Evolutionary conservation across 2,329 filamentous ascomycete genomes (phyloP).

Genomic region (Zasmidium cellare): DNA sequence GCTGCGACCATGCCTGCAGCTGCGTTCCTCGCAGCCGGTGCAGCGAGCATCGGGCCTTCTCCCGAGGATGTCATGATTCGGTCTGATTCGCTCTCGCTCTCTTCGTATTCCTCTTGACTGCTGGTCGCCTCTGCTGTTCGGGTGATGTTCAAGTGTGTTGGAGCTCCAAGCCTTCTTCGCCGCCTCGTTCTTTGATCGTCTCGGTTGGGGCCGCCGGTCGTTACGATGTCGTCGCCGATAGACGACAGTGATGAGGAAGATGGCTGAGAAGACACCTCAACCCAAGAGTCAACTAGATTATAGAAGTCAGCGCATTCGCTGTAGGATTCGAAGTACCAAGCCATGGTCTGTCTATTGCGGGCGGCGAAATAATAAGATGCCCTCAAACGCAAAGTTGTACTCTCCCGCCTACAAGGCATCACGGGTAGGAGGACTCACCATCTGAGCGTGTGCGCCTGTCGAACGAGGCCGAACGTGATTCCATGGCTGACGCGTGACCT

Average conservation of each 20-base stretch:
- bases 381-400: background rate
- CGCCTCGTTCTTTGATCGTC: constrained; percentile 63
- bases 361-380: background rate
- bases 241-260: constrained; percentile 91
- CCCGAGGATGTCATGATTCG: constrained; percentile 65
- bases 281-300: constrained; percentile 76
- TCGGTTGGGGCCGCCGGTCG: constrained; percentile 78
- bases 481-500: constrained; percentile 29
- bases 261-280: constrained; percentile 88
- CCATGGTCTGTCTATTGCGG: constrained; percentile 14
- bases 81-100: constrained; percentile 89
- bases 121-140: constrained; percentile 56
- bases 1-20: constrained; percentile 14
- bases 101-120: constrained; percentile 92
- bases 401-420: constrained; percentile 2
- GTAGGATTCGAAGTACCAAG: constrained; percentile 21
- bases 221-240: constrained; percentile 83
- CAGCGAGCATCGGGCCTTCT: constrained; percentile 49
- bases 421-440: constrained; percentile 25
- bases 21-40: constrained; percentile 31
- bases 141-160: constrained; percentile 42
- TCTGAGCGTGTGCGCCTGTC: constrained; percentile 30
- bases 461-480: constrained; percentile 31
- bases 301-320: constrained; percentile 31
- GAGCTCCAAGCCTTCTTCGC: constrained; percentile 46